A percentile compares a stretch with the other conserved stretches of the same genome.
phyloP scores from a whole-genome alignment of 1,284 basidiomycete species.

The Moniliophthora roreri region DNA sequence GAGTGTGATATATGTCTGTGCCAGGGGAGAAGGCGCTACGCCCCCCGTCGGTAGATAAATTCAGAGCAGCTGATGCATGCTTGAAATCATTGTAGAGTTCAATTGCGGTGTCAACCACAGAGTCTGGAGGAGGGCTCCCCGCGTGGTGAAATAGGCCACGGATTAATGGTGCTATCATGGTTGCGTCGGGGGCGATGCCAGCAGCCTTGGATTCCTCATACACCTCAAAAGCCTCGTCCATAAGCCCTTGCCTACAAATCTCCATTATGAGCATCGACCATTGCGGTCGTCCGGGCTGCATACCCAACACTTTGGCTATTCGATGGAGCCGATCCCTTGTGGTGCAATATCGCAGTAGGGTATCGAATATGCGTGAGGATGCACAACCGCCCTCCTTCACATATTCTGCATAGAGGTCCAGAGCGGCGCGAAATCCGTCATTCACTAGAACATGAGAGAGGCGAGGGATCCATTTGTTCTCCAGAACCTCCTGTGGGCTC shows the following conservation, averaged over 20 bases:
- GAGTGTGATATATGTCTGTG: conserved; percentile 50
- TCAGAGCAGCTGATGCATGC: neutral
- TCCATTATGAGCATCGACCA: conserved; percentile 58
- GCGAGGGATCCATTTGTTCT: conserved; percentile 13
- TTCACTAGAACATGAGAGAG: conserved; percentile 25
- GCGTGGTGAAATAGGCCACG: conserved; percentile 42
- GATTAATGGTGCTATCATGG: conserved; percentile 53
- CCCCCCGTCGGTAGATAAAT: neutral
- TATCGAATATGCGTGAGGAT: conserved; percentile 33
- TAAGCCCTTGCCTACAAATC: conserved; percentile 33
- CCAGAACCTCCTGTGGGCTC: neutral
- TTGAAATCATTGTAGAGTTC: conserved; percentile 45
- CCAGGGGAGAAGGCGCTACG: conserved; percentile 35
- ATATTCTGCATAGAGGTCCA: conserved; percentile 25
- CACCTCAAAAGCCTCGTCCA: conserved; percentile 41
- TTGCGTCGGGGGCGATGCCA: conserved; percentile 45
- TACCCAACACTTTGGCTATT: conserved; percentile 39
- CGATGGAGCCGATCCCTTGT: conserved; percentile 39
- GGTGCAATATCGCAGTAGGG: conserved; percentile 35
- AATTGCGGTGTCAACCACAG: conserved; percentile 47
- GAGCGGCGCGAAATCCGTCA: conserved; percentile 27
- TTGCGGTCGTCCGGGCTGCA: conserved; percentile 38
- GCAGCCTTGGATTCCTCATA: conserved; percentile 44
- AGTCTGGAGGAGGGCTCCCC: conserved; percentile 35
- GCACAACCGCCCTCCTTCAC: conserved; percentile 22